Evolutionary conservation across 768 basidiomycete species (phyloP), one percentile per base, ranked within the genome.

Genomic region (Rubroboletus pulcherrimus): DNA sequence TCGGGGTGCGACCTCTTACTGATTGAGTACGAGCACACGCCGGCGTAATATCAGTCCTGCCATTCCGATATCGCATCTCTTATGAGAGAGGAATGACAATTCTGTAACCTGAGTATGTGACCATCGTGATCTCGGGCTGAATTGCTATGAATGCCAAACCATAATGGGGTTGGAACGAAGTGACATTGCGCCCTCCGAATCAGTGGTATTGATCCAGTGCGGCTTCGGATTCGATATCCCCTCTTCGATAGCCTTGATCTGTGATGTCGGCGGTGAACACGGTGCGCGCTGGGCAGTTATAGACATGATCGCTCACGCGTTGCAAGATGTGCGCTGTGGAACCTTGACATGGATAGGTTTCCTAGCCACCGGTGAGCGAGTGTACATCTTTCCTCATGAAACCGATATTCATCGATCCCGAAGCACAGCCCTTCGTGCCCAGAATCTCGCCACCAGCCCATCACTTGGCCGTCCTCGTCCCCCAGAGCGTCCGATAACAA

Each of bases 311-410:
- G 51, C 58, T 52, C 21, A 58, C 45, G 39, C 53, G 58, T 42
- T 15, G 57, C 51, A 49, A 64, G 47, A 52, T 49, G 49, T 35
- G 50, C 17, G 42, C 45, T 53, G 14, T 41, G 42, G 42, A 17
- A 31, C n/a, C 7, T n/a, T 45, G 44, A 45, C 31, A 8, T 26
- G 17, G 34, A 37, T 12, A 29, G 26, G 26, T 14, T 15, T 48
- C 33, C 33, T 15, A 35, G 33, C 47, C 15, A 35, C 21, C 12
- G 21, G 31, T 47, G 33, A 33, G 31, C 31, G 45, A 24, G 21
- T 31, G n/a, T 46, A 21, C 21, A 2, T 21, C n/a, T 31, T 31
- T 5, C 31, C 19, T 39, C 37, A 7, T 37, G 30, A 21, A 21
- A 21, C 21, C 21, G 2, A 21, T 21, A 21, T 21, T 21, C 21